phyloP scores from a whole-genome alignment of 2,329 filamentous ascomycete species.

The Cercospora sp. region DNA sequence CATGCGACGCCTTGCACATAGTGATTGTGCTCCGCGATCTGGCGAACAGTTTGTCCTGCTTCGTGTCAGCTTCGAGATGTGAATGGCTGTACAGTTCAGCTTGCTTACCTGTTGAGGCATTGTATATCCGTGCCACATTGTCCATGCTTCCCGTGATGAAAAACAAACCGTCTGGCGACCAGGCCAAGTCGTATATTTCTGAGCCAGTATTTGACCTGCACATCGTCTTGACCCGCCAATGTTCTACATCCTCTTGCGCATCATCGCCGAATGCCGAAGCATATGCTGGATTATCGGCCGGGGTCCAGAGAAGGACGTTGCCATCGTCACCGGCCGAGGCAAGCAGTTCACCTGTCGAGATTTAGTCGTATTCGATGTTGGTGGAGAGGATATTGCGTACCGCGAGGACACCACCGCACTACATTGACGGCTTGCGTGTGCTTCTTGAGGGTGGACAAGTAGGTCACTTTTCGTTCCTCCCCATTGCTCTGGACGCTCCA shows the following conservation, averaged over 20 bases:
- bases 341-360: slow-evolving; percentile 75
- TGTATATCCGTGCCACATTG: slow-evolving; percentile 96
- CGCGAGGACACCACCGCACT: slow-evolving; percentile 91
- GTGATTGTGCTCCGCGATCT: slow-evolving; percentile 96
- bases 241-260: slow-evolving; percentile 87
- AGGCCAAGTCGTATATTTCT: slow-evolving; percentile 97
- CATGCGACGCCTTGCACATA: slow-evolving; percentile 98
- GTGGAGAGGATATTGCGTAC: slow-evolving; percentile 50
- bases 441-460: slow-evolving; percentile 85
- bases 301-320: slow-evolving; percentile 95
- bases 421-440: slow-evolving; percentile 98
- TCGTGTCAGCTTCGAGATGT: slow-evolving; percentile 23
- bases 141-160: slow-evolving; percentile 99
- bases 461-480: slow-evolving; percentile 85
- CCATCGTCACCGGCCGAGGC: slow-evolving; percentile 96
- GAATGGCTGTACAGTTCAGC: slow-evolving; percentile 26
- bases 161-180: slow-evolving; percentile 94
- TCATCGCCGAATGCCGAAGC: slow-evolving; percentile 73
- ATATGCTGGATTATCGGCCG: slow-evolving; percentile 70
- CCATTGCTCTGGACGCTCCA: slow-evolving; percentile 87
- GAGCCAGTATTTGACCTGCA: slow-evolving; percentile 82
- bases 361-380: background rate
- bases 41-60: slow-evolving; percentile 69
- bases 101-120: slow-evolving; percentile 76
- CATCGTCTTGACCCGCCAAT: slow-evolving; percentile 97